Evolutionary conservation across 164 flowering plant species (phyloP).

Genomic region (Stephania japonica): DNA sequence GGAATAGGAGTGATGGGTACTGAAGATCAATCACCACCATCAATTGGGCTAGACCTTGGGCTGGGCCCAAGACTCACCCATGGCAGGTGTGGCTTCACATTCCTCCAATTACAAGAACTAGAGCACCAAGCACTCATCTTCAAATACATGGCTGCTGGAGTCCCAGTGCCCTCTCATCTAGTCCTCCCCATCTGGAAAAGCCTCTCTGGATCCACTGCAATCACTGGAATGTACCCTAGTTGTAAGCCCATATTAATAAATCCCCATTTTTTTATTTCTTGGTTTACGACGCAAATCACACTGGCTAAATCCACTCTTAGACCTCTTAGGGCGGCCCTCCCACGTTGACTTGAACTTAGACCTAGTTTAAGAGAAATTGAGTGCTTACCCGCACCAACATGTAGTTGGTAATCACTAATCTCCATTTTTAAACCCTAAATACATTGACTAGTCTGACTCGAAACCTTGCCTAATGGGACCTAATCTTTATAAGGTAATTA

Average conservation of each 20-base stretch:
- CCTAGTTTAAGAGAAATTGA: too few species aligned
- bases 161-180: constrained; percentile 46
- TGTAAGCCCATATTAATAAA: constrained; percentile 17
- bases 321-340: too few species aligned
- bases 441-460: too few species aligned
- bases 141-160: constrained; percentile 42
- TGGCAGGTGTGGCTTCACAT: constrained; percentile 35
- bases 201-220: constrained; percentile 24
- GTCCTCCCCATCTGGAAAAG: constrained; percentile 53
- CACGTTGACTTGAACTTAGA: too few species aligned
- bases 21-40: constrained; percentile 2
- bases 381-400: too few species aligned
- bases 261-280: not conserved
- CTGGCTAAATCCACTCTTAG: too few species aligned
- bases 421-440: too few species aligned
- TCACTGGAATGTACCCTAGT: constrained; percentile 21
- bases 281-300: not conserved
- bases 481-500: too few species aligned
- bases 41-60: constrained; percentile 35
- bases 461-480: too few species aligned
- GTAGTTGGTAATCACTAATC: too few species aligned
- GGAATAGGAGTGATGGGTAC: constrained; percentile 14
- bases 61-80: not conserved
- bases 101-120: constrained; percentile 48
- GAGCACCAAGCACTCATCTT: constrained; percentile 45